phyloP scores from a whole-genome alignment of 2,329 filamentous ascomycete species.

The Chaetomium globosum region DNA sequence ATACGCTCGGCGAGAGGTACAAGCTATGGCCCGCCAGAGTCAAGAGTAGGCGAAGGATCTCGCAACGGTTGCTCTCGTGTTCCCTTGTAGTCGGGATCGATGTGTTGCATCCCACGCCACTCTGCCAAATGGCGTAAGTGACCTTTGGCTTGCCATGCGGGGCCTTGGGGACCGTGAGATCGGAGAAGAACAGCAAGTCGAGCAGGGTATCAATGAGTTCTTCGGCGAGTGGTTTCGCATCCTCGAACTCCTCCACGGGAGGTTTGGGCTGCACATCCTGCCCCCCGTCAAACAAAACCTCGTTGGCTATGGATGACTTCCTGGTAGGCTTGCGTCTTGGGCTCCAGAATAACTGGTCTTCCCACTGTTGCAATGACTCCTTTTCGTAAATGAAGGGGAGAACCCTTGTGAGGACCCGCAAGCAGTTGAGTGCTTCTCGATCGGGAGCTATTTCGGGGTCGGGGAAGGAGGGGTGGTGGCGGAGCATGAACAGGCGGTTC shows the following conservation, averaged over 20 bases:
- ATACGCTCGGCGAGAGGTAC: constrained; percentile 79
- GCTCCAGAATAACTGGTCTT: constrained; percentile 91
- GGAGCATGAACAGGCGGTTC: constrained; percentile 78
- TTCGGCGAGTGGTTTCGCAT: constrained; percentile 84
- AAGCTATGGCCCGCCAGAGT: constrained; percentile 88
- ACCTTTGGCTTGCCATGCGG: constrained; percentile 75
- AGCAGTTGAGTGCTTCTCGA: constrained; percentile 89
- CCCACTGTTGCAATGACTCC: constrained; percentile 80
- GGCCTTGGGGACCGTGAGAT: constrained; percentile 79
- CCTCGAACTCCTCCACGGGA: constrained; percentile 68
- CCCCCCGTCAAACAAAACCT: constrained; percentile 83
- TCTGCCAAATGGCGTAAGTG: constrained; percentile 95
- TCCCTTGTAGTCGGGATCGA: constrained; percentile 87
- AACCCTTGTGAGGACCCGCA: constrained; percentile 84
- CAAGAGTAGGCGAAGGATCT: constrained; percentile 82
- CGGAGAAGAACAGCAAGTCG: constrained; percentile 87
- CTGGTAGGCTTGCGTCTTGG: constrained; percentile 71
- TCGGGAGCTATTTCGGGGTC: constrained; percentile 83
- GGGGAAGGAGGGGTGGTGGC: constrained; percentile 88
- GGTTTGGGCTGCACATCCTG: constrained; percentile 56
- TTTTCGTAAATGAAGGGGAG: constrained; percentile 91
- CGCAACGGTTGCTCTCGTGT: constrained; percentile 87
- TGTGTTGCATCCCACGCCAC: constrained; percentile 92
- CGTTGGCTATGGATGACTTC: constrained; percentile 65
- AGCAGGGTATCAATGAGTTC: constrained; percentile 88